phyloP scores from a whole-genome alignment of 306 rosid species.

The Clitoria ternatea region DNA sequence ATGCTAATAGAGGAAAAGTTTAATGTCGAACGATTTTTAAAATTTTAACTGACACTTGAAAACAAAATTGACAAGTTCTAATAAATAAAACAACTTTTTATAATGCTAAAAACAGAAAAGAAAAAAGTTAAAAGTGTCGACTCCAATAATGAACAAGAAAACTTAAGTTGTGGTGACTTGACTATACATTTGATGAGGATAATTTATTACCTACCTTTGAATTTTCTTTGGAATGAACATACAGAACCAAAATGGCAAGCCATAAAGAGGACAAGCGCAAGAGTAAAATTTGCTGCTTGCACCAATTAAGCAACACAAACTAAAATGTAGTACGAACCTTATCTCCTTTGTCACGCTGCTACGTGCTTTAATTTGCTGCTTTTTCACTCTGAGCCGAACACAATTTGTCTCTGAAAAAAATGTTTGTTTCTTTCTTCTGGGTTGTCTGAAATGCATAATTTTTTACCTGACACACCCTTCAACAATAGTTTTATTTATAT shows the following conservation, averaged over 20 bases:
- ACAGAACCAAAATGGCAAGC: constrained; percentile 24
- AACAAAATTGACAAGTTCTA: background rate
- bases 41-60: background rate
- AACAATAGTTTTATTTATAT: background rate
- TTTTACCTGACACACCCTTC: constrained; percentile 32
- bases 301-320: constrained; percentile 26
- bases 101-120: background rate
- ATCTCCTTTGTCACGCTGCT: constrained; percentile 32
- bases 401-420: constrained; percentile 34
- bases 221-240: constrained; percentile 7
- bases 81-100: background rate
- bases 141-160: background rate
- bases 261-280: constrained; percentile 25
- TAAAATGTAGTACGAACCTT: constrained; percentile 29
- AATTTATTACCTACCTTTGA: background rate
- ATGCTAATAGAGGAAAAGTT: background rate
- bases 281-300: constrained; percentile 27
- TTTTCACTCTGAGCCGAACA: constrained; percentile 36
- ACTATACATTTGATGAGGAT: background rate
- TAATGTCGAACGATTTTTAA: too few species aligned
- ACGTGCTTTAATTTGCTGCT: constrained; percentile 13
- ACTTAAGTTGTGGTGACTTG: background rate
- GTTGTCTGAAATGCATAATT: constrained; percentile 31
- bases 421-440: constrained; percentile 33
- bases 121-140: background rate